phyloP scores from a whole-genome alignment of 805 yeast genomes.

The Torulaspora indica region DNA sequence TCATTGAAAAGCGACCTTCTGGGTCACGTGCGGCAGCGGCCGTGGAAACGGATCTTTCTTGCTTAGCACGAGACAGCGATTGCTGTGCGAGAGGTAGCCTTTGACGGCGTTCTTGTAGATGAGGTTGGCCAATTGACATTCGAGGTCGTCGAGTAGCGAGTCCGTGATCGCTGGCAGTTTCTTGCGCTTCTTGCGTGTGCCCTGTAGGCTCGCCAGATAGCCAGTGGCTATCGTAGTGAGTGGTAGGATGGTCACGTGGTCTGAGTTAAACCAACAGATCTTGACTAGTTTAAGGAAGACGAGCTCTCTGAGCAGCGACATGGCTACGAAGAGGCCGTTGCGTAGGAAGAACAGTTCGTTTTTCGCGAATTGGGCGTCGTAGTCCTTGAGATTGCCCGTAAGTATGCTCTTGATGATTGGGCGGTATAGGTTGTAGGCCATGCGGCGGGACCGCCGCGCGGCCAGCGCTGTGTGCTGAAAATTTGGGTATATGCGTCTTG shows the following conservation, averaged over 20 bases:
- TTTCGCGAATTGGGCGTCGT: conserved; percentile 42
- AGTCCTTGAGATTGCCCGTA: conserved; percentile 53
- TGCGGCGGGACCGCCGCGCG: conserved; percentile 4
- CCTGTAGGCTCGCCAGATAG: conserved; percentile 3
- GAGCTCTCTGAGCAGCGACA: conserved; percentile 48
- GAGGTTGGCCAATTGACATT: conserved; percentile 62
- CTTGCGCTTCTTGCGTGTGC: conserved; percentile 1
- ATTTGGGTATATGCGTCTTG: conserved; percentile 46
- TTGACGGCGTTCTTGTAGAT: conserved; percentile 58
- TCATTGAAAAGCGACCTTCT: no score
- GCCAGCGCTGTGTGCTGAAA: conserved; percentile 4
- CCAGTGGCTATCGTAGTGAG: conserved; percentile 11
- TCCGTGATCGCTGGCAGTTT: conserved; percentile 3
- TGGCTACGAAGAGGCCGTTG: conserved; percentile 55
- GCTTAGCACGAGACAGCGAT: conserved; percentile 68
- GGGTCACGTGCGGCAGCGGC: conserved; percentile 6
- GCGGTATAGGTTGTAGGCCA: conserved; percentile 37
- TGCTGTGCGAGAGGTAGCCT: conserved; percentile 78
- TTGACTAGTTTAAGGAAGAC: conserved; percentile 51
- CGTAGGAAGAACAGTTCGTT: conserved; percentile 50
- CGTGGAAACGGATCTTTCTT: conserved; percentile 69
- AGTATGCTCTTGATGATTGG: conserved; percentile 46
- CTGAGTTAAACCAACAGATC: conserved; percentile 26
- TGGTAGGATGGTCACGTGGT: conserved; percentile 19
- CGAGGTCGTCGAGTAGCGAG: conserved; percentile 48